A percentile compares a stretch with the other conserved stretches of the same genome.
These are phyloP conservation scores for Paraphaeosphaeria minitans DNA, from an alignment of 2,329 filamentous ascomycete species.

Conservation along the genomic window DNA sequence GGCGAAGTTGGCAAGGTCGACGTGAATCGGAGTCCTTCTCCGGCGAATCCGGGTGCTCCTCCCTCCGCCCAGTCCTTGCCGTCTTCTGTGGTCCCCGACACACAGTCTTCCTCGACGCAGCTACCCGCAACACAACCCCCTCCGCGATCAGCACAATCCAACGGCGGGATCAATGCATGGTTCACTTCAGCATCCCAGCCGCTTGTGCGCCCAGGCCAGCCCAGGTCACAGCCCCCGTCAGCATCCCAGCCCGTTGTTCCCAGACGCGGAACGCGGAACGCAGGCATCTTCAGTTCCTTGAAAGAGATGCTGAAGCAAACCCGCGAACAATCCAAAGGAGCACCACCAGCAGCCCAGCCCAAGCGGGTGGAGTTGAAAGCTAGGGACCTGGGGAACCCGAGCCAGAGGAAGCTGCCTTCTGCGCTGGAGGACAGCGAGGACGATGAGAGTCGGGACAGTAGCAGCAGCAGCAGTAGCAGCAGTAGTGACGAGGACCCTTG, in stretches of 20 bases:
- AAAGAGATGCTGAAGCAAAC: background rate
- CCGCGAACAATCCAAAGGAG: background rate
- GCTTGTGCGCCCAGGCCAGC: background rate
- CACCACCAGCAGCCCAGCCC: background rate
- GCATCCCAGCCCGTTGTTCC: background rate
- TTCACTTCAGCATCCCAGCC: conserved; percentile 1
- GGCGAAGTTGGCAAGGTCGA: background rate
- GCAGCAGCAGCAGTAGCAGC: background rate
- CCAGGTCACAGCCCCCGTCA: background rate
- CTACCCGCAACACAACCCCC: background rate
- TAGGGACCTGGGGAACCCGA: background rate
- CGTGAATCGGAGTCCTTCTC: background rate
- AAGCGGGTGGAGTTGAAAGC: background rate
- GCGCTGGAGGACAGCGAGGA: background rate
- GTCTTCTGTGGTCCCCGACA: background rate
- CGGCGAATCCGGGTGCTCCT: background rate
- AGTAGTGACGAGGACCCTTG: background rate
- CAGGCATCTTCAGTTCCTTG: background rate
- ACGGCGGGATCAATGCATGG: background rate
- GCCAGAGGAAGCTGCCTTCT: background rate
- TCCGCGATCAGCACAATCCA: background rate
- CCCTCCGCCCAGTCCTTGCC: background rate
- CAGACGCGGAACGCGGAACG: background rate
- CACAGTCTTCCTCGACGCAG: background rate
- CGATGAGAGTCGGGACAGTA: background rate